Conservation (phyloP, 2,329 filamentous ascomycete genomes). For the Cercospora sp. region DNA sequence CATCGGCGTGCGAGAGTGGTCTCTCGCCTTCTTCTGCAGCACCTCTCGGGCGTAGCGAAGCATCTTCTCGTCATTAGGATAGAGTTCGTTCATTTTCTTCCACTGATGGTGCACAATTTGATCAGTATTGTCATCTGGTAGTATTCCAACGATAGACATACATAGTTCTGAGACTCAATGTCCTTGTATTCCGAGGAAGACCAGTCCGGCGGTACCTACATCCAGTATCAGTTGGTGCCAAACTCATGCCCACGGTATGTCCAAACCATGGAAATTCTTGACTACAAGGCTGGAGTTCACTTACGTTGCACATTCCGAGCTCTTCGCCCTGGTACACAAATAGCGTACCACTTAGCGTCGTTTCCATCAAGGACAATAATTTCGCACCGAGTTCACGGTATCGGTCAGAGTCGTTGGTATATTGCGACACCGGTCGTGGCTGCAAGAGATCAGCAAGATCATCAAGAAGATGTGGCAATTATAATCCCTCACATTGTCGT, state of each 20-base stretch:
- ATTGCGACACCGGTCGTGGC: constrained; percentile 51
- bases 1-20: constrained; percentile 64
- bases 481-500: constrained; percentile 40
- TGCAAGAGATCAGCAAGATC: constrained; percentile 34
- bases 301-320: constrained; percentile 51
- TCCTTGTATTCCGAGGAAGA: constrained; percentile 52
- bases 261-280: no score
- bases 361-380: constrained; percentile 50
- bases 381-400: constrained; percentile 50
- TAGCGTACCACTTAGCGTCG: constrained; percentile 50
- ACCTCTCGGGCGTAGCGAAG: constrained; percentile 22
- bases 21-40: constrained; percentile 27
- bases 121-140: not conserved
- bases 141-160: not conserved
- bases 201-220: constrained; percentile 43
- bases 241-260: no score
- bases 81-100: constrained; percentile 47
- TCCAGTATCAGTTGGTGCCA: no score
- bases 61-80: constrained; percentile 28
- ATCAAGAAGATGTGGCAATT: not conserved
- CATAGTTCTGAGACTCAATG: constrained; percentile 57
- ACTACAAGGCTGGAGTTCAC: not conserved
- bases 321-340: constrained; percentile 56
- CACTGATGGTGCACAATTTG: constrained; percentile 36
- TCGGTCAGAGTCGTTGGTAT: constrained; percentile 49